Evolutionary conservation across 2,329 filamentous ascomycete species (phyloP).

Genomic region (Aspergillus unguis): DNA sequence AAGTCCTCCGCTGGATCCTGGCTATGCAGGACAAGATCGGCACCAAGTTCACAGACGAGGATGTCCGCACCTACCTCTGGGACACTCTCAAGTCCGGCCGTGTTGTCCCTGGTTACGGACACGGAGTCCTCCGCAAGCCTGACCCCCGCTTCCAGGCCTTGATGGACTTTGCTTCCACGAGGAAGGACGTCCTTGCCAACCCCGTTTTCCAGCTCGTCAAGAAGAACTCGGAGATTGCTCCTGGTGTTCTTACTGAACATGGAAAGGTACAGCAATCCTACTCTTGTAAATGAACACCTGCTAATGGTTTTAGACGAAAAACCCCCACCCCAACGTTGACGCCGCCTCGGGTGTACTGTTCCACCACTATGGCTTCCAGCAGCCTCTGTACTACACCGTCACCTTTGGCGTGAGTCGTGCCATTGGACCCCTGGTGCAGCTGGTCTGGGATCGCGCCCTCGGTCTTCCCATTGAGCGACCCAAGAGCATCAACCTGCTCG

Average conservation of each 20-base stretch:
- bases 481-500: slow-evolving; percentile 93
- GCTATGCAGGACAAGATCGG: slow-evolving; percentile 93
- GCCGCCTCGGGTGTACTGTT: slow-evolving; percentile 90
- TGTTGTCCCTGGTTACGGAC: slow-evolving; percentile 91
- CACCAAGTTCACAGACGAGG: slow-evolving; percentile 69
- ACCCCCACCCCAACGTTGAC: slow-evolving; percentile 96
- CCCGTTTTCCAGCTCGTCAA: slow-evolving; percentile 92
- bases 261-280: slow-evolving; percentile 61
- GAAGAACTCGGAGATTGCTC: slow-evolving; percentile 88
- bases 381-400: slow-evolving; percentile 89
- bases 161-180: slow-evolving; percentile 87
- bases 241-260: slow-evolving; percentile 85
- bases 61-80: slow-evolving; percentile 90
- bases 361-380: slow-evolving; percentile 96
- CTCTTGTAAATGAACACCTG: background rate
- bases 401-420: slow-evolving; percentile 66
- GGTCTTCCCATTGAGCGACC: slow-evolving; percentile 95
- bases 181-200: slow-evolving; percentile 79
- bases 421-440: slow-evolving; percentile 84
- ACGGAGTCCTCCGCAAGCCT: slow-evolving; percentile 93
- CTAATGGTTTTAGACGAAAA: slow-evolving; percentile 65
- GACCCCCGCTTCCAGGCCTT: slow-evolving; percentile 94
- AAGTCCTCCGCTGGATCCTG: slow-evolving; percentile 93
- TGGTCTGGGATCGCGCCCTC: slow-evolving; percentile 93
- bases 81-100: slow-evolving; percentile 86